Evolutionary conservation across 2,329 filamentous ascomycete genomes (phyloP), one percentile per base, ranked within the genome.

Genomic region (Colletotrichum sidae): DNA sequence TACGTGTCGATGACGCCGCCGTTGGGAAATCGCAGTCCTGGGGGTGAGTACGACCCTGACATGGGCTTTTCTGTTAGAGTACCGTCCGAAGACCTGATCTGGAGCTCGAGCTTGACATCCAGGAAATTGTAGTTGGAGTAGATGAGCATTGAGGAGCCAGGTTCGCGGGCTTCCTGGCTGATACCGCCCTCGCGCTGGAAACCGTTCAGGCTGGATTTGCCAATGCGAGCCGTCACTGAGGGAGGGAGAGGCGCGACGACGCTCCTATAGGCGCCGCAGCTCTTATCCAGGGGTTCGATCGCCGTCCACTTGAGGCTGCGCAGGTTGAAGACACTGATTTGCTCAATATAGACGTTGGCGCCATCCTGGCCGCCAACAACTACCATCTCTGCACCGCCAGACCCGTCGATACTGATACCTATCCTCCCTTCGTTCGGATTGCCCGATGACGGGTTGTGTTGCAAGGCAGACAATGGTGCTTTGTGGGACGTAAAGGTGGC

Each of bases 41-140:
- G 96, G 0, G 96, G 96, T 8, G 94, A 96, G 67, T 94, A 93
- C 6, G 88, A 86, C 15, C 92, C 92, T 15, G 90, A 90, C 95
- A 99, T 98, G 34, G 92, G 88, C 78, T 92, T 94, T 76, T 99
- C 96, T 1, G 89, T 87, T 57, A 99, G 81, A 0, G 88, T 89
- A 37, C 96, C 95, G 75, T 98, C 94, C 1, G 93, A 88, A 8
- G 92, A 84, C 56, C 96, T 88, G 52, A 99, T 88, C 77, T 98
- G 96, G 42, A 99, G 82, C 77, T 99, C 96, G 33, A 99, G 82
- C 76, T 97, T 98, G 70, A 99, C 96, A 72, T 99, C 95, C 60
- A 99, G 78, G 73, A 99, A 99, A 78, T 99, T 98, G 79, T 99
- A 99, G 76, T 99, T 99, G 33, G 95, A 98, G 77, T 99, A 99